These are phyloP conservation scores for Kandelia obovata DNA, from an alignment of 345 rosid genomes.

Conservation along the genomic window DNA sequence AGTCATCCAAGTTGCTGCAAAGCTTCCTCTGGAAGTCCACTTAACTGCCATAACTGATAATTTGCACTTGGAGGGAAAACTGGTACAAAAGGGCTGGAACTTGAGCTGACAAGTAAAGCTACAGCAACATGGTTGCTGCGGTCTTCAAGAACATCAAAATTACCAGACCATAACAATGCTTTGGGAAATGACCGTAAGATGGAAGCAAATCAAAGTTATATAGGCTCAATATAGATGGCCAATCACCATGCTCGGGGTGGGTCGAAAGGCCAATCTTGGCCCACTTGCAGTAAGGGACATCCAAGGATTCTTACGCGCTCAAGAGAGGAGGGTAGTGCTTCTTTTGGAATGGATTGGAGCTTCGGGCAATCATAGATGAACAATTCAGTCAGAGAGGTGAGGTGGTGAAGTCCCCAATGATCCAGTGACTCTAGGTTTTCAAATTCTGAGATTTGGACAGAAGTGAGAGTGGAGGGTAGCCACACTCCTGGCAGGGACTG, in stretches of 20 bases:
- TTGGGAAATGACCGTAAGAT: no score
- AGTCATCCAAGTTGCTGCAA: no score
- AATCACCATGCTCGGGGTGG: no score
- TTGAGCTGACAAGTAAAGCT: no score
- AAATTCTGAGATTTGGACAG: neutral
- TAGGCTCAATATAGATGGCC: no score
- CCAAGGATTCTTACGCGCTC: neutral
- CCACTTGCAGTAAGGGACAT: conserved; percentile 10
- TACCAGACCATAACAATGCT: no score
- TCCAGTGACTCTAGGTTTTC: neutral
- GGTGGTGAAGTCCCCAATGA: conserved; percentile 8
- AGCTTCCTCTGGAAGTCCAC: no score
- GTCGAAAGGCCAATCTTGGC: neutral
- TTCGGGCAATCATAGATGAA: conserved; percentile 2
- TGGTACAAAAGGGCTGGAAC: no score
- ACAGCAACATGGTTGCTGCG: no score
- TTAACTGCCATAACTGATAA: no score
- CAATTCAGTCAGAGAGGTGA: conserved; percentile 2
- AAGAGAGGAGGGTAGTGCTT: conserved; percentile 2
- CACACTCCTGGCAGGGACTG: no score
- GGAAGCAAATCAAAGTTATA: neutral
- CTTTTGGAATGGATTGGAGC: conserved; percentile 8
- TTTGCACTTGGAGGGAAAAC: neutral
- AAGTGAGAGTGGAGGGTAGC: neutral
- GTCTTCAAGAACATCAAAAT: no score